A percentile compares a stretch with the other conserved stretches of the same genome.
These are phyloP conservation scores for Mycena rosella DNA, from an alignment of 768 basidiomycete species.

Conservation along the genomic window DNA sequence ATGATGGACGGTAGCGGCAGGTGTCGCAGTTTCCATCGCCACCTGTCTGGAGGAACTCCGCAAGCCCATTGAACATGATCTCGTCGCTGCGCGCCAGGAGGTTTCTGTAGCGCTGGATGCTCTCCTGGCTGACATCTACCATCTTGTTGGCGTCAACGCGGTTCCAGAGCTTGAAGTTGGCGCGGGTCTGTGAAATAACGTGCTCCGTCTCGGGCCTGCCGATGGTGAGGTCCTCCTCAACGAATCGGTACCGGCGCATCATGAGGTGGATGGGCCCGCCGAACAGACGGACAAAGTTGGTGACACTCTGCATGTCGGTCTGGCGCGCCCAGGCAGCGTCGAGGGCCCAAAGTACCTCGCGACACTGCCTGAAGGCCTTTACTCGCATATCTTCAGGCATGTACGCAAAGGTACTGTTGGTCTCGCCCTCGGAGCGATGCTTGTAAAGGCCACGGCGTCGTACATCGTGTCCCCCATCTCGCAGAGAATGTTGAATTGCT, in stretches of 20 bases:
- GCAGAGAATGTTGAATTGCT: constrained; percentile 1
- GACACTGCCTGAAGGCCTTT: no score
- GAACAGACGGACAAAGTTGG: no score
- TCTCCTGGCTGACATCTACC: background rate
- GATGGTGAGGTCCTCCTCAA: background rate
- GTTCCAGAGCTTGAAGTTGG: constrained; percentile 7
- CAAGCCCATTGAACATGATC: background rate
- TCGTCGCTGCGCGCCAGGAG: background rate
- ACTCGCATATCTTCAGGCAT: no score
- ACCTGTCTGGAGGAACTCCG: background rate
- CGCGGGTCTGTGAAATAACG: background rate
- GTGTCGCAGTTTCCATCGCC: background rate
- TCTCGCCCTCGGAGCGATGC: constrained; percentile 8
- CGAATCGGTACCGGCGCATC: background rate
- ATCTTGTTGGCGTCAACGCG: constrained; percentile 2
- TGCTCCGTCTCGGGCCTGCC: constrained; percentile 1
- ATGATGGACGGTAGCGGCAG: background rate
- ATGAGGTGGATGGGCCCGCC: no score
- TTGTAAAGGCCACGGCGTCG: constrained; percentile 10
- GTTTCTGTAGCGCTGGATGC: background rate
- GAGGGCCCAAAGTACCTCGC: no score
- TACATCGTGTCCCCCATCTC: constrained; percentile 13
- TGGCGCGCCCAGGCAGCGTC: no score
- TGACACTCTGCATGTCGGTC: no score
- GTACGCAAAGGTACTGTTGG: background rate